Percentiles rank a stretch among this genome's conserved stretches.
These are phyloP conservation scores for Parasitella parasitica DNA, from an alignment of 371 early-diverging fungal genomes.

Conservation along the genomic window DNA sequence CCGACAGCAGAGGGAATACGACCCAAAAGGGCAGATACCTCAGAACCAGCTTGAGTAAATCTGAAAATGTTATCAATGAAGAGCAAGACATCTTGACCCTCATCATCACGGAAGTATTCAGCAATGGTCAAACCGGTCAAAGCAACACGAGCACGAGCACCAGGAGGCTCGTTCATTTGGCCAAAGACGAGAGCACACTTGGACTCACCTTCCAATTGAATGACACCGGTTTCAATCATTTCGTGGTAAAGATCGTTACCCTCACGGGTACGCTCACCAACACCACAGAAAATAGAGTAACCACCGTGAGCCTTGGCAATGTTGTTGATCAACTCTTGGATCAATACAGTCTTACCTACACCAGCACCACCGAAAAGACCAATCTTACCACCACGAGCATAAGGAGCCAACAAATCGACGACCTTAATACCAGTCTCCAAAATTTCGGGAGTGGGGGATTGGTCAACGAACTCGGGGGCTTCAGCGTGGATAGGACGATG, in stretches of 20 bases:
- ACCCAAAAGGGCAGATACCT: conserved; percentile 96
- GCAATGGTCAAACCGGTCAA: too few relatives aligned
- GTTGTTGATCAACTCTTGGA: conserved; percentile 98
- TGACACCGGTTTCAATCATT: too few relatives aligned
- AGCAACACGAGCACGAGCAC: conserved; percentile 99
- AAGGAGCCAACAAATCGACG: conserved; percentile 97
- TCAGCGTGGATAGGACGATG: conserved; percentile 88
- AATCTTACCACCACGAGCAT: conserved; percentile 98
- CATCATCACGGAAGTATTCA: too few relatives aligned
- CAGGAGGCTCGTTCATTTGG: conserved; percentile 99
- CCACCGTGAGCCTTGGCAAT: too few relatives aligned
- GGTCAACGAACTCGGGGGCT: conserved; percentile 95
- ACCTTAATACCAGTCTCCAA: conserved; percentile 99
- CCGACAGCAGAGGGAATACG: conserved; percentile 99
- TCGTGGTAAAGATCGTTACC: too few relatives aligned
- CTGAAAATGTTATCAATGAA: conserved; percentile 99
- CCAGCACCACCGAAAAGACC: conserved; percentile 98
- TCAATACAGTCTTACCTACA: conserved; percentile 98
- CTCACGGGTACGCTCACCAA: too few relatives aligned
- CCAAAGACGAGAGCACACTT: conserved; percentile 97
- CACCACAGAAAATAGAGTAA: too few relatives aligned
- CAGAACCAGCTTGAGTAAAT: conserved; percentile 93
- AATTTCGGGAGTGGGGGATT: conserved; percentile 95
- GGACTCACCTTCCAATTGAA: conserved; percentile 91
- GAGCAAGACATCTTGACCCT: too few relatives aligned